Base-by-base conservation (phyloP, 306 rosid genomes). In the Trifolium dubium region DNA sequence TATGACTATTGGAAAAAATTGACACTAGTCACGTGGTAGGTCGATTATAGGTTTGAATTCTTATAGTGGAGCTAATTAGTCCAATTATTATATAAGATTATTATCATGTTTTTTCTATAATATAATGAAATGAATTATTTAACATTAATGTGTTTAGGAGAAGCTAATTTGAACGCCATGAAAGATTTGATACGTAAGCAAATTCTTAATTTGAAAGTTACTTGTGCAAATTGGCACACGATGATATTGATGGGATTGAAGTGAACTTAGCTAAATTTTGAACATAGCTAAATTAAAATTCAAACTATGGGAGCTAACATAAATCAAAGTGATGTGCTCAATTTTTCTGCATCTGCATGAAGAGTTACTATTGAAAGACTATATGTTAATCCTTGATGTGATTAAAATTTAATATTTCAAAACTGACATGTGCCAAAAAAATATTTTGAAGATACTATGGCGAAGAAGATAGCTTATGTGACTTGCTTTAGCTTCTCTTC, bases 401-500 rank as follows among this genome's bases (percentile, higher is more conserved):
- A 58, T 29, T 58, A 58, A 58, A 30, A 29, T 58, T 58, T 58
- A 12, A 30, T 58, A 58, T 28, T 58, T 60, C 40, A 60, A 14
- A 62, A 62, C 29, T 63, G 12, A 35, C 47, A 34, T 10, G 8
- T 63, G 9, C 30, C 41, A 5, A 8, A 8, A 11, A 8, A 5
- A 4, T 18, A 8, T 39, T 72, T 59, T 17, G 50, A 47, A 51
- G 18, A 18, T 50, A 41, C 41, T 32, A 23, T 11, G 50, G 67
- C 55, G 2, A 64, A 35, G 30, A 39, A 12, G 5, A 73, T 28
- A 18, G 15, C 35, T 76, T 54, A 82, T 9, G 71, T 39, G 73
- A 64, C 67, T 74, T 77, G 85, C 60, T 78, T 75, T 43, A 92
- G 76, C 82, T 87, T 83, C 74, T 88, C 92, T 85, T 95, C 98